Conservation (phyloP, 257 asterid genomes). For the Solanum chilense region DNA sequence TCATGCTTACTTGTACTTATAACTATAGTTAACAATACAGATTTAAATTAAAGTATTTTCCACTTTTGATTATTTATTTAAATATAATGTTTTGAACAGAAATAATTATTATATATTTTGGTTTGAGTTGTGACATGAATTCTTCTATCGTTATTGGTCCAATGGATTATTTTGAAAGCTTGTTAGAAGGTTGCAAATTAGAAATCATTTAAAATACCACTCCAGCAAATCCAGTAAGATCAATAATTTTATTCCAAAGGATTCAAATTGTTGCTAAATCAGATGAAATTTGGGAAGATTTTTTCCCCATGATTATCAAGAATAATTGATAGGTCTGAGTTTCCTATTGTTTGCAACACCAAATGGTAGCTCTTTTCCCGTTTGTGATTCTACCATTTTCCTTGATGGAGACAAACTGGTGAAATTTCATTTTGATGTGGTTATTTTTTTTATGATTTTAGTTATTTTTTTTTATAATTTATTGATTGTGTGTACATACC, state of each 20-base stretch:
- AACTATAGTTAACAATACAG: not conserved
- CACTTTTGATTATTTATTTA: not conserved
- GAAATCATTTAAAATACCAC: not conserved
- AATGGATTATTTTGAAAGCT: not conserved
- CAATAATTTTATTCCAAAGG: not conserved
- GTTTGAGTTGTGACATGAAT: not conserved
- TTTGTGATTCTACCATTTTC: too few relatives aligned
- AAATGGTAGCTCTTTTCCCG: too few relatives aligned
- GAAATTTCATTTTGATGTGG: not conserved
- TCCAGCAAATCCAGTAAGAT: not conserved
- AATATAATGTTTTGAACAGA: not conserved
- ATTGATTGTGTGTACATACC: not conserved
- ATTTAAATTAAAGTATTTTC: not conserved
- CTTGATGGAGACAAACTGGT: not conserved
- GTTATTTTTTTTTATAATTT: too few relatives aligned
- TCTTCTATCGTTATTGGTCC: not conserved
- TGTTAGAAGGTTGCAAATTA: too few relatives aligned
- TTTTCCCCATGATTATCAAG: not conserved
- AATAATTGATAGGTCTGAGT: too few relatives aligned
- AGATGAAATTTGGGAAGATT: slow-evolving; percentile 14
- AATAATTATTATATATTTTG: not conserved
- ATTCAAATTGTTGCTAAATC: slow-evolving; percentile 11
- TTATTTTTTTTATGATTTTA: too few relatives aligned
- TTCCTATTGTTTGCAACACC: too few relatives aligned
- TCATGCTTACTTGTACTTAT: too few relatives aligned